These are phyloP conservation scores for Venturia asperata DNA, from an alignment of 2,329 filamentous ascomycete genomes.

Conservation along the genomic window DNA sequence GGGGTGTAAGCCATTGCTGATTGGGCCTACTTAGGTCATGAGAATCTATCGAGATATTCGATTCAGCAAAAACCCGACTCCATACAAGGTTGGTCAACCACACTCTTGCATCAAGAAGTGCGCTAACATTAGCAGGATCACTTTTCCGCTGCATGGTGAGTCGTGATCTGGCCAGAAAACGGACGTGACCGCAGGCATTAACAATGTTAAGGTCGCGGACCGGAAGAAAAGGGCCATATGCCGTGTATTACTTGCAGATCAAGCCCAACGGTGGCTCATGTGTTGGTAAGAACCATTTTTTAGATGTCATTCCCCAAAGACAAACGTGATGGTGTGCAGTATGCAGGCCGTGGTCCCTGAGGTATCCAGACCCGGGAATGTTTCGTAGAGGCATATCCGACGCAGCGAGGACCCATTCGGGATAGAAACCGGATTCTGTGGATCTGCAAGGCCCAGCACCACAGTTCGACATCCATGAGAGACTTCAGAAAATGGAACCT, in stretches of 20 bases:
- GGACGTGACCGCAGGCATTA: constrained; percentile 14
- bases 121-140: constrained; percentile 50
- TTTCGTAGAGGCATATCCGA: not conserved
- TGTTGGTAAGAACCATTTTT: constrained; percentile 44
- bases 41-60: constrained; percentile 82
- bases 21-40: constrained; percentile 50
- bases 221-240: constrained; percentile 79
- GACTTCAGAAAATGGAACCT: not conserved
- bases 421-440: not conserved
- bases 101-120: constrained; percentile 20
- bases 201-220: constrained; percentile 61
- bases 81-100: constrained; percentile 62
- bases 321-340: not conserved
- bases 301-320: not conserved
- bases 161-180: constrained; percentile 5
- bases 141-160: constrained; percentile 73
- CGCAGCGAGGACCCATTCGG: not conserved
- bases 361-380: not conserved
- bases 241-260: constrained; percentile 80
- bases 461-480: not conserved
- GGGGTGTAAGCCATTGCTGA: constrained; percentile 15
- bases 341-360: not conserved
- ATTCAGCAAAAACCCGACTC: constrained; percentile 76
- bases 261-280: constrained; percentile 66
- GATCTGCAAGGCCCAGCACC: not conserved